Evolutionary conservation across 1,284 basidiomycete genomes (phyloP).

Genomic region (Cutaneotrichosporon cavernicola): DNA sequence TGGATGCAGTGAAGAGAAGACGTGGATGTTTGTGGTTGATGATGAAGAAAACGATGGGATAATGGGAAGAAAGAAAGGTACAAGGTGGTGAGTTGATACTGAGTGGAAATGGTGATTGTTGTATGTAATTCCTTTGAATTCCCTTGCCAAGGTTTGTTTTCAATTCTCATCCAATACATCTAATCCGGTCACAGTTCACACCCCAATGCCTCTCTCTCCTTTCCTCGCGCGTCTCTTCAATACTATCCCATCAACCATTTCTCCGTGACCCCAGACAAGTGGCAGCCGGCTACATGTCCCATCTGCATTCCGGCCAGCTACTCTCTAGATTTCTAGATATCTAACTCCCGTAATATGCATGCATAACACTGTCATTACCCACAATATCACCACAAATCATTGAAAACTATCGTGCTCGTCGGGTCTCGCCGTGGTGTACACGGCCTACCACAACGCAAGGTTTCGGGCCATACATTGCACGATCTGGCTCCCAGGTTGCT

Average conservation of each 20-base stretch:
- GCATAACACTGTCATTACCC: neutral
- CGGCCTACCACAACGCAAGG: neutral
- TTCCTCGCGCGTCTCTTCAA: neutral
- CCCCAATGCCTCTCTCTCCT: neutral
- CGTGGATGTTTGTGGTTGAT: neutral
- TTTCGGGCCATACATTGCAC: neutral
- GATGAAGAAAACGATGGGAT: neutral
- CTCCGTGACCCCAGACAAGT: neutral
- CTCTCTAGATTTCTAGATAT: too few relatives aligned
- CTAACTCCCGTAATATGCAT: neutral
- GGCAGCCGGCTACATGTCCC: neutral
- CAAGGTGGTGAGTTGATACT: neutral
- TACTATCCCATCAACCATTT: neutral
- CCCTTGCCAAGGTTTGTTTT: neutral
- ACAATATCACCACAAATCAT: neutral
- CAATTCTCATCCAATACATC: too few relatives aligned
- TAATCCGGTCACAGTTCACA: neutral
- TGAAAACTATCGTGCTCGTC: neutral
- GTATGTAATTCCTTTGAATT: neutral
- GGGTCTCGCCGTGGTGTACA: neutral
- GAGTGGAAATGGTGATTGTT: neutral
- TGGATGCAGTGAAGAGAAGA: neutral
- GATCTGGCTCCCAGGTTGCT: neutral
- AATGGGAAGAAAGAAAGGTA: slow-evolving; percentile 3
- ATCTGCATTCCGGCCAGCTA: neutral